A percentile compares a stretch with the other conserved stretches of the same genome.
Evolutionary conservation across 2,329 filamentous ascomycete genomes (phyloP).

Genomic region (Ceratocystis papillata): DNA sequence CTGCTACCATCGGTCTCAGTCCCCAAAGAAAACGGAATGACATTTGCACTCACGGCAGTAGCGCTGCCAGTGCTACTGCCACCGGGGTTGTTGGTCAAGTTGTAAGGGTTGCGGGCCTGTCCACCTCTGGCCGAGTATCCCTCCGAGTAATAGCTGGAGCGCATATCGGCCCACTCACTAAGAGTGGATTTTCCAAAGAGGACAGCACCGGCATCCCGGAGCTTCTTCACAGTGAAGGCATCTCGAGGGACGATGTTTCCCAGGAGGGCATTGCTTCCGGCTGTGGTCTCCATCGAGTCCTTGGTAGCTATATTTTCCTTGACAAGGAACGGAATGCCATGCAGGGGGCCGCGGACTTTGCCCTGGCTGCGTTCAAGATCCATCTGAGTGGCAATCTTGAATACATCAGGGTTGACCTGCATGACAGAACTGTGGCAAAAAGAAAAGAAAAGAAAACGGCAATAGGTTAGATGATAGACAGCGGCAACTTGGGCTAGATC

Average conservation of each 20-base stretch:
- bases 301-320: slow-evolving; percentile 63
- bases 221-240: slow-evolving; percentile 48
- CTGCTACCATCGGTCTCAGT: slow-evolving; percentile 63
- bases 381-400: slow-evolving; percentile 48
- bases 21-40: slow-evolving; percentile 53
- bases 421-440: slow-evolving; percentile 41
- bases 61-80: slow-evolving; percentile 59
- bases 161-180: slow-evolving; percentile 66
- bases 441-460: neutral
- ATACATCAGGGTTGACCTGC: slow-evolving; percentile 57
- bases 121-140: slow-evolving; percentile 56
- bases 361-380: slow-evolving; percentile 51
- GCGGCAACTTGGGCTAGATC: neutral
- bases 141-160: slow-evolving; percentile 55
- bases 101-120: slow-evolving; percentile 55
- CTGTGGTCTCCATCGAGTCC: slow-evolving; percentile 63
- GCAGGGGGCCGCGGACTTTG: slow-evolving; percentile 51
- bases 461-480: neutral
- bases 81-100: slow-evolving; percentile 56
- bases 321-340: slow-evolving; percentile 64
- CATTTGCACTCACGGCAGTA: slow-evolving; percentile 52
- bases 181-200: slow-evolving; percentile 61
- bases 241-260: slow-evolving; percentile 59
- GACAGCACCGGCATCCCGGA: slow-evolving; percentile 56
- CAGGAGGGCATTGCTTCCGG: slow-evolving; percentile 55